Conservation (phyloP, 176 grass and related monocot species). For the Paspalum vaginatum region DNA sequence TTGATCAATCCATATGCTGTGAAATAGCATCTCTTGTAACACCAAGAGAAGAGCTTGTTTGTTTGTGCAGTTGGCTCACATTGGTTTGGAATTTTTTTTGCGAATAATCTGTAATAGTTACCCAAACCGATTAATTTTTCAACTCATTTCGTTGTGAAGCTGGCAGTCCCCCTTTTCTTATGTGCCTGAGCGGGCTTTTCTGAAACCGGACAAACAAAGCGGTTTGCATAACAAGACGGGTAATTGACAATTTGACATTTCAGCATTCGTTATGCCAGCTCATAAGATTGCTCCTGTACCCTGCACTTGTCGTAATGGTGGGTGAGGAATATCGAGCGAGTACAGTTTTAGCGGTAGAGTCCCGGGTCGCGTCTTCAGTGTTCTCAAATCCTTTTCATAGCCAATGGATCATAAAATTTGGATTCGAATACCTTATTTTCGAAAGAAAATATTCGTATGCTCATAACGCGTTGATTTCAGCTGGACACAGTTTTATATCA, state of each 20-base stretch:
- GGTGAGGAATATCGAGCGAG: not conserved
- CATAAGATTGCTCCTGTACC: not conserved
- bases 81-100: not conserved
- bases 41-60: not conserved
- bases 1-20: not conserved
- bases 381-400: no score
- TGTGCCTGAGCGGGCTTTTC: not conserved
- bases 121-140: not conserved
- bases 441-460: no score
- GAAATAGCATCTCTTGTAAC: slow-evolving; percentile 27
- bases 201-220: not conserved
- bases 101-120: slow-evolving; percentile 35
- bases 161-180: not conserved
- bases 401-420: no score
- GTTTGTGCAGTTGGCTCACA: not conserved
- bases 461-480: no score
- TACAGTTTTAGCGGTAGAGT: no score
- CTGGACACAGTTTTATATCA: no score
- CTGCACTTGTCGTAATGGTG: not conserved
- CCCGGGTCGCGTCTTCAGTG: no score
- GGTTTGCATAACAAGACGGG: not conserved
- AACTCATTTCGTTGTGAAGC: not conserved
- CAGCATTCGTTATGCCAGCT: slow-evolving; percentile 1
- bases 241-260: not conserved
- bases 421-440: no score